phyloP scores from a whole-genome alignment of 768 basidiomycete genomes.

The Xerocomellus amylosporus region DNA sequence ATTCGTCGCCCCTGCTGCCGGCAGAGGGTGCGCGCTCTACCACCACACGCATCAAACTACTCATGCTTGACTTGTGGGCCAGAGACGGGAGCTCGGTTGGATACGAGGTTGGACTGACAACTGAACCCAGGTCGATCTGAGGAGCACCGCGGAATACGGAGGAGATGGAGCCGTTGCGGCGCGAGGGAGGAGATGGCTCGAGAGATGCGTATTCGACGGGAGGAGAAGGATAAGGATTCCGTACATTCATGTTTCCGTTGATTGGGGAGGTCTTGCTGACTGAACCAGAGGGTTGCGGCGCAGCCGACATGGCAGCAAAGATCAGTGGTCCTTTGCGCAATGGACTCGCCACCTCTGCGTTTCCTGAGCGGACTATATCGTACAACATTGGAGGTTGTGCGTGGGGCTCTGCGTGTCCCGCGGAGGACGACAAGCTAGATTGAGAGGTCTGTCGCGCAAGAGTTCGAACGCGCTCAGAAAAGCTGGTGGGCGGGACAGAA shows the following conservation, averaged over 20 bases:
- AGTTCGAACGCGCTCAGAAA: constrained; percentile 9
- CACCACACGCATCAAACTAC: background rate
- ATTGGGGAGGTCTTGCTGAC: constrained; percentile 13
- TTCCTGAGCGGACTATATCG: constrained; percentile 22
- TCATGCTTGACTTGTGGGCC: constrained; percentile 17
- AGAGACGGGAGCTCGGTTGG: constrained; percentile 16
- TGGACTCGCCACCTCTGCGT: constrained; percentile 14
- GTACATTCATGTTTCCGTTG: background rate
- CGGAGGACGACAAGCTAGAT: constrained; percentile 1
- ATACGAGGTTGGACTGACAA: background rate
- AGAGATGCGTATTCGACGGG: constrained; percentile 21
- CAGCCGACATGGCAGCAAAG: constrained; percentile 54
- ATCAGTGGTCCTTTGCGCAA: constrained; percentile 56
- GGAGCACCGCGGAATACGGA: background rate
- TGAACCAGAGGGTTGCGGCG: constrained; percentile 16
- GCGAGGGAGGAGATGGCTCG: background rate
- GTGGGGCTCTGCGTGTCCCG: background rate
- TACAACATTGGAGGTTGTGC: constrained; percentile 14
- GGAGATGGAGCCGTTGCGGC: constrained; percentile 1
- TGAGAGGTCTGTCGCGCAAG: constrained; percentile 8
- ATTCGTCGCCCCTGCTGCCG: constrained; percentile 16
- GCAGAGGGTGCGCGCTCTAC: constrained; percentile 14
- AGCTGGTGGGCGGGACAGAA: constrained; percentile 24
- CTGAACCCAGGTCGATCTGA: background rate
- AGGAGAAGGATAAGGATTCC: constrained; percentile 27